phyloP scores from a whole-genome alignment of 2,329 filamentous ascomycete genomes.

The Leptodontidium sp. region DNA sequence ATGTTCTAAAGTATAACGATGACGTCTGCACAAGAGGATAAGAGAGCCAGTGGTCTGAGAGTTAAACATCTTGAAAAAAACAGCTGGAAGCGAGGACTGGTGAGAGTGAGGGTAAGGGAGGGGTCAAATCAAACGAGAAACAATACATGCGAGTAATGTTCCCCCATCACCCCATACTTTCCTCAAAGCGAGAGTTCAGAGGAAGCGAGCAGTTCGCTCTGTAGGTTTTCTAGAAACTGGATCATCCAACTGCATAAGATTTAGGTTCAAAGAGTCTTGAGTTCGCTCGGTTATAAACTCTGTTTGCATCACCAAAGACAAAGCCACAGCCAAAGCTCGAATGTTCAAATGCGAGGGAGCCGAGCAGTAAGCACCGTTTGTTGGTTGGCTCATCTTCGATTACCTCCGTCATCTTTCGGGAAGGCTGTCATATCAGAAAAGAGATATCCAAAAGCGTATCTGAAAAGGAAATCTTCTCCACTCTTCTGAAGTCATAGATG shows the following conservation, averaged over 20 bases:
- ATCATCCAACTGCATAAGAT: too few relatives aligned
- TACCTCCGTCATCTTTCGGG: conserved; percentile 17
- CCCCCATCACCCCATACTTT: background rate
- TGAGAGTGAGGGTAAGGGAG: too few relatives aligned
- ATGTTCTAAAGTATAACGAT: too few relatives aligned
- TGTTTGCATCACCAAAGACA: background rate
- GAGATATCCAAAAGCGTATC: conserved; percentile 2
- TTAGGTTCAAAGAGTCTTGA: background rate
- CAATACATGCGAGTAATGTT: background rate
- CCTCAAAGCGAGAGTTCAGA: background rate
- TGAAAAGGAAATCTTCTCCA: background rate
- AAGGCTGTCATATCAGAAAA: background rate
- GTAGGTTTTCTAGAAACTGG: background rate
- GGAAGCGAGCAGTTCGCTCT: background rate
- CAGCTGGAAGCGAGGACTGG: too few relatives aligned
- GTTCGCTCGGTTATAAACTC: background rate
- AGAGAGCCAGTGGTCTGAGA: too few relatives aligned
- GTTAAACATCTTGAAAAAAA: too few relatives aligned
- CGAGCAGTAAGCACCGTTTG: too few relatives aligned
- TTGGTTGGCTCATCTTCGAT: background rate
- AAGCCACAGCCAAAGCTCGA: background rate
- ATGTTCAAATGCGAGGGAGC: too few relatives aligned
- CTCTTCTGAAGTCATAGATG: conserved; percentile 2
- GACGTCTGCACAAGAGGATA: too few relatives aligned
- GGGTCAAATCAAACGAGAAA: background rate